These are phyloP conservation scores for Platismatia glauca DNA, from an alignment of 495 filamentous ascomycete genomes.

Conservation along the genomic window DNA sequence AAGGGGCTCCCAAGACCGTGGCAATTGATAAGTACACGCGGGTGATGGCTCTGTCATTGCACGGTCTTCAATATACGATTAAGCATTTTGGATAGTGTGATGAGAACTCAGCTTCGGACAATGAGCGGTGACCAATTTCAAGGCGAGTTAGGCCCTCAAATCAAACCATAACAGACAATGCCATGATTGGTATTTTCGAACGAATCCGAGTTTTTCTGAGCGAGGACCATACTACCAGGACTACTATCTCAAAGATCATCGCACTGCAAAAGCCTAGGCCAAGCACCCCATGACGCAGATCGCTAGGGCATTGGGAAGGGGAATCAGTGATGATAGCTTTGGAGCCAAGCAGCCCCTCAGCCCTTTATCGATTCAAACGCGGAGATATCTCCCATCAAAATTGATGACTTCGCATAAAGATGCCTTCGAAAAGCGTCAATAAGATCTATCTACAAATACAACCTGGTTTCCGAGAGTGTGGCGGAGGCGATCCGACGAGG, in stretches of 20 bases:
- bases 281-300: background rate
- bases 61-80: background rate
- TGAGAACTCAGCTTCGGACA: background rate
- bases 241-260: background rate
- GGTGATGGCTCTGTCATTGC: background rate
- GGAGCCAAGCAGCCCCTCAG: background rate
- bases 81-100: background rate
- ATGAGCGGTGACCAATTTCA: background rate
- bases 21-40: background rate
- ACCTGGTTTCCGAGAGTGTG: background rate
- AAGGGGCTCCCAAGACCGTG: background rate
- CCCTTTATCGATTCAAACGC: background rate
- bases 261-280: background rate
- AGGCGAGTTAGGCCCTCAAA: background rate
- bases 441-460: background rate
- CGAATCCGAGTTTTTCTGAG: background rate
- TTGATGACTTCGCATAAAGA: background rate
- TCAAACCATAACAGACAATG: background rate
- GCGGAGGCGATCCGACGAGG: background rate
- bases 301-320: background rate
- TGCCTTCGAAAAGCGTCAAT: background rate
- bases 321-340: background rate
- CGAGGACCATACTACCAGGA: background rate
- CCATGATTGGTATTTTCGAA: background rate
- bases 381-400: background rate